Conservation (phyloP, 192 early-diverging fungal genomes). For the Rhizophagus sp. region DNA sequence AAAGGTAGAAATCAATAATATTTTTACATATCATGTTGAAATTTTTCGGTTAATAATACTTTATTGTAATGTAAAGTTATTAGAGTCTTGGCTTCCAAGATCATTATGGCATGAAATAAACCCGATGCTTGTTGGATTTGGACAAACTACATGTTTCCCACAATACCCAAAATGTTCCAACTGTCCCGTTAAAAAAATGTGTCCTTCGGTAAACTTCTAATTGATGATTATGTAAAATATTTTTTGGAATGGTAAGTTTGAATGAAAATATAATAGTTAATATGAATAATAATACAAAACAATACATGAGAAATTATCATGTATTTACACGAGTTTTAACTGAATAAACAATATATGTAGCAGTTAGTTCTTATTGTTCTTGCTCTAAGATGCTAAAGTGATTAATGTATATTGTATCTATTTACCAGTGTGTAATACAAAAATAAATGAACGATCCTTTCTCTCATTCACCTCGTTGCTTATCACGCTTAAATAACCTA, state of each 20-base stretch:
- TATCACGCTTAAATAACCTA: too few relatives aligned
- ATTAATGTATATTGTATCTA: too few relatives aligned
- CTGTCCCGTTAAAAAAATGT: constrained; percentile 70
- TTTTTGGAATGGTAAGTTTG: neutral
- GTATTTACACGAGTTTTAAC: too few relatives aligned
- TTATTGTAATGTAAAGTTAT: constrained; percentile 35
- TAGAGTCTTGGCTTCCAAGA: constrained; percentile 83
- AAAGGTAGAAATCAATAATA: constrained; percentile 37
- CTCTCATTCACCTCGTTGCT: too few relatives aligned
- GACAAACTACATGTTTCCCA: constrained; percentile 79
- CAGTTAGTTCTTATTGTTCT: too few relatives aligned
- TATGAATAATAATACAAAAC: too few relatives aligned
- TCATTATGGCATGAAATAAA: constrained; percentile 89
- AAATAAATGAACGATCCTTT: too few relatives aligned
- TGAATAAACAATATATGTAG: too few relatives aligned
- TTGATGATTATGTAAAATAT: neutral
- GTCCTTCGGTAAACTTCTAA: constrained; percentile 8
- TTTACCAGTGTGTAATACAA: too few relatives aligned
- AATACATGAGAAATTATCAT: too few relatives aligned
- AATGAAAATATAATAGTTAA: too few relatives aligned
- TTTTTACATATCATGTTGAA: neutral
- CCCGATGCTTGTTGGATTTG: constrained; percentile 87
- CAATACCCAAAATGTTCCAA: constrained; percentile 70
- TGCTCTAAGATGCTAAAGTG: too few relatives aligned
- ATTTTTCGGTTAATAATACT: neutral